These are phyloP conservation scores for Xylariaceae sp. DNA, from an alignment of 2,329 filamentous ascomycete species.

Conservation along the genomic window DNA sequence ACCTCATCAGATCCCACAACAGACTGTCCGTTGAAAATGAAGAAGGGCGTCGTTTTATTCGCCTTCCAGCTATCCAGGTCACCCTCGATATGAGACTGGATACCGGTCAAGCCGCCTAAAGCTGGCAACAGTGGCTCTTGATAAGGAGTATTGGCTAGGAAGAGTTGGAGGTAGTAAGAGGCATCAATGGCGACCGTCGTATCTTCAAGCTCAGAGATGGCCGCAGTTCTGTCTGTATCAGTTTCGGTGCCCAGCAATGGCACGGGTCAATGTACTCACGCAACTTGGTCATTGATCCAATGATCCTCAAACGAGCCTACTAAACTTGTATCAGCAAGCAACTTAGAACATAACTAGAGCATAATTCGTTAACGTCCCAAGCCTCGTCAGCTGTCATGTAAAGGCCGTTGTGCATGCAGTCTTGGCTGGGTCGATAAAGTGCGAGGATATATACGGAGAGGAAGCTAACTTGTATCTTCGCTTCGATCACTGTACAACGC, in stretches of 20 bases:
- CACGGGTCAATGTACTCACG: conserved; percentile 32
- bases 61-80: conserved; percentile 77
- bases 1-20: conserved; percentile 77
- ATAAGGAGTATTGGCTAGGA: conserved; percentile 72
- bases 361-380: no score
- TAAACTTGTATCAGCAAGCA: conserved; percentile 28
- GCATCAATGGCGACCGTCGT: conserved; percentile 65
- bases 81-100: conserved; percentile 75
- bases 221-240: conserved; percentile 54
- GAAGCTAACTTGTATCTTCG: neutral
- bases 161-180: conserved; percentile 81
- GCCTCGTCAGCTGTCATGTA: no score
- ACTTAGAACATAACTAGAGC: neutral
- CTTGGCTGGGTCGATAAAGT: neutral
- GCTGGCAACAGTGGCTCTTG: conserved; percentile 90
- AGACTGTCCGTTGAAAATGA: conserved; percentile 90
- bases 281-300: conserved; percentile 47
- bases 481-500: neutral
- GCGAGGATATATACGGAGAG: neutral
- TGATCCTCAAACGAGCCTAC: conserved; percentile 48
- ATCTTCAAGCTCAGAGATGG: conserved; percentile 74
- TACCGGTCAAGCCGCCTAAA: conserved; percentile 83
- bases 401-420: no score
- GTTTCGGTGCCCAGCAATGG: neutral
- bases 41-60: conserved; percentile 76